Base-by-base conservation (phyloP, 805 yeast species). In the Teunomyces funiuensis region DNA sequence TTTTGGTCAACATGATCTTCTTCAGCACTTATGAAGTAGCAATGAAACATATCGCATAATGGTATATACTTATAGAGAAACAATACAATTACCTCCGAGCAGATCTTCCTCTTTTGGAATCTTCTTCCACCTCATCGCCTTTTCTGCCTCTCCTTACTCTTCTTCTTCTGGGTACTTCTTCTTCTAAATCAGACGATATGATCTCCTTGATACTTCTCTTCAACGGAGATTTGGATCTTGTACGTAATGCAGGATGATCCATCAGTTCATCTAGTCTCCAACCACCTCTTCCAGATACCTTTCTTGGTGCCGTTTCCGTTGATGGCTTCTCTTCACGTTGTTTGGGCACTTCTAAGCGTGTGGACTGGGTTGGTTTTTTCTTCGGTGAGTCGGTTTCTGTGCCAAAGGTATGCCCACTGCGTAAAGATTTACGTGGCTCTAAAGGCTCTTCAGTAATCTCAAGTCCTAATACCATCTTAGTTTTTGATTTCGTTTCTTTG, bases 1-100 rank as follows among this genome's bases (percentile, higher is more conserved):
- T 88, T 39, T 53, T 84, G 41, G 84, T 82, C 10, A 88, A 88
- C 45, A 76, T 84, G 76, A 81, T 82, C 6, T 85, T 88, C 57
- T 88, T 88, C 61, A 74, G 88, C 26, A 63, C 77, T 11, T 88
- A 77, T 62, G 96, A 87, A 60, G 75, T 72, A 47, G 60, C 83
- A 40, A 81, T 85, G 88, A 68, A 69, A 36, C 71, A 77, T 47
- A 58, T 82, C 36, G 36, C 37, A 3, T 41, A 18, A 18, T 18
- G n/a, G 13, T 9, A n/a, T 6, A 11, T 16, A 11, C 13, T 31
- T 31, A 31, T 31, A 31, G 34, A 31, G 18, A 13, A 10, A 28
- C 16, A 15, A 28, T 28, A 28, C 16, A 28, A 31, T 31, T 25
- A 31, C 19, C 34, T 17, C n/a, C 34, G 19, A 8, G 23, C 19